phyloP scores from a whole-genome alignment of 225 moss, liverwort and hornwort species.

The Physcomitrellopsis africana region DNA sequence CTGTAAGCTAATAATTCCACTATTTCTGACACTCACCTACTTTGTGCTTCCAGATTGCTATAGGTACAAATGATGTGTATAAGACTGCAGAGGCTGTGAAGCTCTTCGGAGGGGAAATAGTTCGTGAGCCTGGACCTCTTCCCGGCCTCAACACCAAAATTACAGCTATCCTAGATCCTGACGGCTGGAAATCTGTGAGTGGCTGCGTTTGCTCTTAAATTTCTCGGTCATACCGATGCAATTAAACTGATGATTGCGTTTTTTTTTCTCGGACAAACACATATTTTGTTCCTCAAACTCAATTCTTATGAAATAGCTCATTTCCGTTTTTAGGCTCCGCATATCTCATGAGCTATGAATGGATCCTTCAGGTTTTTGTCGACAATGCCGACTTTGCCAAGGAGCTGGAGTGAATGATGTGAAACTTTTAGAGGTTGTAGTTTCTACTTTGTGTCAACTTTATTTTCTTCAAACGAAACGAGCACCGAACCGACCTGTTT shows the following conservation, averaged over 20 bases:
- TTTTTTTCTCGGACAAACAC: background rate
- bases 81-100: conserved; percentile 85
- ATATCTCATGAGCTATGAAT: conserved; percentile 24
- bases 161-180: conserved; percentile 82
- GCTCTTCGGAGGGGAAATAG: conserved; percentile 73
- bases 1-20: background rate
- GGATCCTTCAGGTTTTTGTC: conserved; percentile 75
- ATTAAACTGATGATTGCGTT: background rate
- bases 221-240: background rate
- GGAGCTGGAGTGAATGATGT: conserved; percentile 70
- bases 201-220: background rate
- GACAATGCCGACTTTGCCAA: conserved; percentile 84
- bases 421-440: background rate
- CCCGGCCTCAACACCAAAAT: conserved; percentile 93
- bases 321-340: background rate
- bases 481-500: background rate
- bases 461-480: background rate
- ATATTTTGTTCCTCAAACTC: background rate
- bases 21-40: conserved; percentile 18
- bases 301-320: background rate
- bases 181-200: conserved; percentile 98
- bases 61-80: conserved; percentile 96
- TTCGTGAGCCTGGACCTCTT: conserved; percentile 87
- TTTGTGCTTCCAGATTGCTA: conserved; percentile 66
- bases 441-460: background rate